Evolutionary conservation across 345 rosid species (phyloP).

Genomic region (Zanthoxylum bungeanum): DNA sequence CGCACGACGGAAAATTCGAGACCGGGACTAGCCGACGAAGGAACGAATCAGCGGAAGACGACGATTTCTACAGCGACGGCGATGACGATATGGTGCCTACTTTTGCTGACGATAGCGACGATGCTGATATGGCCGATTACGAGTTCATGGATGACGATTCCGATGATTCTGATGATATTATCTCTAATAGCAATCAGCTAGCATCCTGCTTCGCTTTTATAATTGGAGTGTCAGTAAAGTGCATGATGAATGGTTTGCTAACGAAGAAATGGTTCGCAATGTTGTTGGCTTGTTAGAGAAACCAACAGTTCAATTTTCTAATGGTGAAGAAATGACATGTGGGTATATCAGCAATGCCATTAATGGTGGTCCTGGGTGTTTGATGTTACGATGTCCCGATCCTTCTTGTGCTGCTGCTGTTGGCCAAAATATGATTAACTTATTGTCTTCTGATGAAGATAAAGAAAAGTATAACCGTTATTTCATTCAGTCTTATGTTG

Average conservation of each 20-base stretch:
- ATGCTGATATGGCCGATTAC: slow-evolving; percentile 56
- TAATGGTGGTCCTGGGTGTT: slow-evolving; percentile 83
- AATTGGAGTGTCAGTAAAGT: slow-evolving; percentile 81
- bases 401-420: slow-evolving; percentile 72
- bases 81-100: slow-evolving; percentile 42
- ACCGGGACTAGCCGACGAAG: too few species aligned
- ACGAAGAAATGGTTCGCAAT: slow-evolving; percentile 64
- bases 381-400: slow-evolving; percentile 71
- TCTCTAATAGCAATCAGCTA: slow-evolving; percentile 65
- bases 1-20: too few species aligned
- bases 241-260: slow-evolving; percentile 92
- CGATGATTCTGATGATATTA: slow-evolving; percentile 67
- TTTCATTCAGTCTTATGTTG: slow-evolving; percentile 70
- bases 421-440: slow-evolving; percentile 64
- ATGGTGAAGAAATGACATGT: slow-evolving; percentile 46
- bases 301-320: slow-evolving; percentile 41
- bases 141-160: slow-evolving; percentile 70
- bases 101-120: slow-evolving; percentile 35
- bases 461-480: slow-evolving; percentile 53
- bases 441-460: slow-evolving; percentile 52
- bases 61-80: slow-evolving; percentile 77
- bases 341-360: slow-evolving; percentile 69
- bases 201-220: slow-evolving; percentile 56
- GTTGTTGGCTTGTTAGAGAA: slow-evolving; percentile 68
- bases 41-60: slow-evolving; percentile 63